phyloP scores from a whole-genome alignment of 2,329 filamentous ascomycete species.

The Alternaria dauci region DNA sequence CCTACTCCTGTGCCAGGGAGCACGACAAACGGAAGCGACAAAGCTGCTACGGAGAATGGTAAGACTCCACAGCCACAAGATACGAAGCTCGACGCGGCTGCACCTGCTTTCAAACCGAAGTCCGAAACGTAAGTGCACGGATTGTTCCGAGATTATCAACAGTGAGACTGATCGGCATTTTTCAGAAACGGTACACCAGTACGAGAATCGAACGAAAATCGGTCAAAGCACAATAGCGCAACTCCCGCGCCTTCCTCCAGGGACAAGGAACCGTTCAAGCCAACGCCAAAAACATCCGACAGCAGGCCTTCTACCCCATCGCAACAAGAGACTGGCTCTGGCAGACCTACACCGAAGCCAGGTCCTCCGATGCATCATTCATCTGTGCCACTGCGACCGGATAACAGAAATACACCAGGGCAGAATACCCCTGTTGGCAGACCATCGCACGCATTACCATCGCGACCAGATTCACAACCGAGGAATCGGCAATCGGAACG shows the following conservation, averaged over 20 bases:
- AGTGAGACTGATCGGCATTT: constrained; percentile 23
- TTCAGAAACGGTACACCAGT: constrained; percentile 38
- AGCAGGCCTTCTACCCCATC: constrained; percentile 22
- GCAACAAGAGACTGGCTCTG: constrained; percentile 24
- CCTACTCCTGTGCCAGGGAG: constrained; percentile 30
- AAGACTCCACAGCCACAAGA: constrained; percentile 55
- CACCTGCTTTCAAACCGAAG: constrained; percentile 70
- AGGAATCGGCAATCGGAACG: constrained; percentile 47
- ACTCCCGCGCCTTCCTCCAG: constrained; percentile 21
- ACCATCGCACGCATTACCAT: constrained; percentile 60
- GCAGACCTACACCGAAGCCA: constrained; percentile 18
- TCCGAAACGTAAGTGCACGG: constrained; percentile 37
- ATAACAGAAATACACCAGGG: constrained; percentile 40
- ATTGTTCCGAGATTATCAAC: neutral
- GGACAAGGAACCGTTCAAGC: constrained; percentile 31
- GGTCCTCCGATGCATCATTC: constrained; percentile 27
- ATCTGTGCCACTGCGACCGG: constrained; percentile 41
- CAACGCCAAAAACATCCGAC: constrained; percentile 20
- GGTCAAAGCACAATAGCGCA: constrained; percentile 21
- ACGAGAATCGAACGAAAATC: constrained; percentile 27
- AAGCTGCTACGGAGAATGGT: constrained; percentile 43
- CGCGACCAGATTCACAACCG: constrained; percentile 66
- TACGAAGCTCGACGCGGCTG: constrained; percentile 61
- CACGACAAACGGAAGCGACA: constrained; percentile 42
- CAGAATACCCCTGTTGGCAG: constrained; percentile 39